Evolutionary conservation across 2,329 filamentous ascomycete genomes (phyloP).

Genomic region (Corynespora cassiicola): DNA sequence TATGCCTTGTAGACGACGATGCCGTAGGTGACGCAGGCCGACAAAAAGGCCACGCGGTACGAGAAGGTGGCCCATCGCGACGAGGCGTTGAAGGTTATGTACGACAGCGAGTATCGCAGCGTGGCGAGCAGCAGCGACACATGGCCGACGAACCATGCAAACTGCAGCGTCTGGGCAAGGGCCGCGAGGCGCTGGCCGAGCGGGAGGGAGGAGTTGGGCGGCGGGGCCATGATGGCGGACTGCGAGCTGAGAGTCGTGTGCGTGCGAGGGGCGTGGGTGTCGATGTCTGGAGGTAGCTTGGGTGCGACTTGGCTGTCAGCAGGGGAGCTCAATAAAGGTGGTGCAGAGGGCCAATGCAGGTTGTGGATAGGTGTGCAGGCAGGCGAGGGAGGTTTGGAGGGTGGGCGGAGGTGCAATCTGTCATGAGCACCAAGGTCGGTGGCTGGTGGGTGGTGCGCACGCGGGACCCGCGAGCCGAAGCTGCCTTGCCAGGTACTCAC

Average conservation of each 20-base stretch:
- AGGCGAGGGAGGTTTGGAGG: conserved; percentile 9
- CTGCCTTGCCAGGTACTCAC: too few species aligned
- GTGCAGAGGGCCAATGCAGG: conserved; percentile 19
- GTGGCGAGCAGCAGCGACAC: conserved; percentile 84
- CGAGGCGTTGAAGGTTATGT: conserved; percentile 87
- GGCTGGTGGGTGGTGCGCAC: conserved; percentile 32
- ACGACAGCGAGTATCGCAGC: conserved; percentile 82
- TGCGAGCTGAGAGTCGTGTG: conserved; percentile 28
- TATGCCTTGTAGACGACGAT: conserved; percentile 99
- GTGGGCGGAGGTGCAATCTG: conserved; percentile 39
- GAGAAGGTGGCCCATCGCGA: conserved; percentile 78
- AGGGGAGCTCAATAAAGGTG: conserved; percentile 27
- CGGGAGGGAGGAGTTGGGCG: conserved; percentile 72
- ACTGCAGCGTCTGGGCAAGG: conserved; percentile 90
- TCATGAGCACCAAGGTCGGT: conserved; percentile 25
- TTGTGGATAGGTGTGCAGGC: background rate
- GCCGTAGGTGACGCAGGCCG: conserved; percentile 90
- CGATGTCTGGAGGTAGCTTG: conserved; percentile 22
- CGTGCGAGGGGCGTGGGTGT: too few species aligned
- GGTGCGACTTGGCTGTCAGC: conserved; percentile 27
- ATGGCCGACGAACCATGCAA: conserved; percentile 76
- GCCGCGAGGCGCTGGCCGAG: conserved; percentile 76
- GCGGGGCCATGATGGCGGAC: conserved; percentile 69
- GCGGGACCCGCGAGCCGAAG: conserved; percentile 33
- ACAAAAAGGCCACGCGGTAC: conserved; percentile 89